Conservation (phyloP, 768 basidiomycete species). For the Roridomyces roridus region DNA sequence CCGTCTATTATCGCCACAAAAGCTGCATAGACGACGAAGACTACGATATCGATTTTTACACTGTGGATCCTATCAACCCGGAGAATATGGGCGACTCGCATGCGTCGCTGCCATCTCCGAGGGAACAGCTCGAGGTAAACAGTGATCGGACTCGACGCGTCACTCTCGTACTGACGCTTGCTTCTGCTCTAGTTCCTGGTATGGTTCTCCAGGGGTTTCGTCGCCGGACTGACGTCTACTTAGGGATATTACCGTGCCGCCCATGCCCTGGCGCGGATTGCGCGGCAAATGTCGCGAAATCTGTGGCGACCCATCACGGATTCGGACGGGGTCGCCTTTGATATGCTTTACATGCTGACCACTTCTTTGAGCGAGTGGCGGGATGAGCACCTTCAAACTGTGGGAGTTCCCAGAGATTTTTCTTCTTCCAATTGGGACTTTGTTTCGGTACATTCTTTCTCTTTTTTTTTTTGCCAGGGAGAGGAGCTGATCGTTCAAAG, state of each 20-base stretch:
- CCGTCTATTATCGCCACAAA: conserved; percentile 85
- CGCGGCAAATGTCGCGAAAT: conserved; percentile 80
- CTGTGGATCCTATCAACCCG: conserved; percentile 62
- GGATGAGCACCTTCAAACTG: conserved; percentile 72
- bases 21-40: conserved; percentile 88
- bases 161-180: conserved; percentile 8
- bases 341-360: conserved; percentile 63
- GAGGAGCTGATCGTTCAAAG: conserved; percentile 30
- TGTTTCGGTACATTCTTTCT: conserved; percentile 50
- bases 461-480: not conserved
- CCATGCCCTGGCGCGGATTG: conserved; percentile 82
- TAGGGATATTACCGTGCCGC: conserved; percentile 87
- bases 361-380: conserved; percentile 73
- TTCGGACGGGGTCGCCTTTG: conserved; percentile 76
- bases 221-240: conserved; percentile 23
- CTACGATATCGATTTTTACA: conserved; percentile 90
- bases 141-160: conserved; percentile 9
- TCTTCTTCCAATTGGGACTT: conserved; percentile 91
- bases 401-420: conserved; percentile 88
- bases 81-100: conserved; percentile 51
- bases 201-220: conserved; percentile 33
- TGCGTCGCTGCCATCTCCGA: conserved; percentile 62
- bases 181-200: conserved; percentile 65
- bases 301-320: conserved; percentile 84
- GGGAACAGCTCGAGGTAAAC: conserved; percentile 79